These are phyloP conservation scores for Lachnum nothofagi DNA, from an alignment of 2,329 filamentous ascomycete species.

Conservation along the genomic window DNA sequence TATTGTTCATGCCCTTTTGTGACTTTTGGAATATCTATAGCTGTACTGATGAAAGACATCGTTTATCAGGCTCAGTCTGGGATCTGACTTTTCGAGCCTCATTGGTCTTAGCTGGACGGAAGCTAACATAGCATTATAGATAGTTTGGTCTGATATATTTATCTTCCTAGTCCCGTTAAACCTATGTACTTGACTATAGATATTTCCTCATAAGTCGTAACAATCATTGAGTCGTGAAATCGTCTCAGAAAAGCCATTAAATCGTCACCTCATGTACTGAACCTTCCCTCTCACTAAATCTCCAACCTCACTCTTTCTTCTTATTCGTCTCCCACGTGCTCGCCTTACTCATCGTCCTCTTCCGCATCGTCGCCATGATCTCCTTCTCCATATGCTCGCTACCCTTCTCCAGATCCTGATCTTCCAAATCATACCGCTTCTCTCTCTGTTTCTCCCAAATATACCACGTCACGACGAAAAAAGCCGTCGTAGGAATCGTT, in stretches of 20 bases:
- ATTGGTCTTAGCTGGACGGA: no score
- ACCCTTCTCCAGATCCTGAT: constrained; percentile 27
- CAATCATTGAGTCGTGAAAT: not conserved
- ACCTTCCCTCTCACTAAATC: not conserved
- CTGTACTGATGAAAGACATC: no score
- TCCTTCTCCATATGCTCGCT: constrained; percentile 28
- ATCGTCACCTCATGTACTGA: not conserved
- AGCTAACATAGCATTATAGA: no score
- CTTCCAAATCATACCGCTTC: constrained; percentile 21
- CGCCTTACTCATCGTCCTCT: constrained; percentile 27
- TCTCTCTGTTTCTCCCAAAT: constrained; percentile 33
- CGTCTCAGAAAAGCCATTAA: not conserved
- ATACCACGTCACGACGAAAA: constrained; percentile 53
- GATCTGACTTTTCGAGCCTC: no score
- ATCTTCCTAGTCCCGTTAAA: not conserved
- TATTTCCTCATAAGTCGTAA: not conserved
- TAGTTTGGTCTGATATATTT: no score
- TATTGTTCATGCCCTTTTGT: not conserved
- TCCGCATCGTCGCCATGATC: constrained; percentile 28
- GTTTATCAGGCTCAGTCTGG: no score
- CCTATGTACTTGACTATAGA: not conserved
- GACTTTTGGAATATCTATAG: no score
- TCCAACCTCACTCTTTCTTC: constrained; percentile 5
- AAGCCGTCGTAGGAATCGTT: constrained; percentile 52
- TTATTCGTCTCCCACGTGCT: constrained; percentile 24